Evolutionary conservation across 345 rosid genomes (phyloP).

Genomic region (Trapa bicornis): DNA sequence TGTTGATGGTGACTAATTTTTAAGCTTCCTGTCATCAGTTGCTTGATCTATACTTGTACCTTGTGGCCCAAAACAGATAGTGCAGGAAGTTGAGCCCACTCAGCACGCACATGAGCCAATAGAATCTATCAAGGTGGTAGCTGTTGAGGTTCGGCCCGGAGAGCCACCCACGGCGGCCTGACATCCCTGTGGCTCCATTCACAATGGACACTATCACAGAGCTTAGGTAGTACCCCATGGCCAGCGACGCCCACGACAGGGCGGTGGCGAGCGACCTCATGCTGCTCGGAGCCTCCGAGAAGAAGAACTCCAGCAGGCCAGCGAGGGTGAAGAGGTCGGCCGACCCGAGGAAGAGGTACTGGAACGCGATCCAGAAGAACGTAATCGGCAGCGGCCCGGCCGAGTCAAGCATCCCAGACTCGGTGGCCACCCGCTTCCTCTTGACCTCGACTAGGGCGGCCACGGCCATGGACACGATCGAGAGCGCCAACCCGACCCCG

Average conservation of each 20-base stretch:
- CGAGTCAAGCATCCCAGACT: not conserved
- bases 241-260: constrained; percentile 18
- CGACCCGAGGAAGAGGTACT: constrained; percentile 20
- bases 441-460: constrained; percentile 20
- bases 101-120: constrained; percentile 28
- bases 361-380: constrained; percentile 21
- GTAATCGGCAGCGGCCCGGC: constrained; percentile 12
- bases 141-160: constrained; percentile 19
- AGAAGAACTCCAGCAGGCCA: constrained; percentile 25
- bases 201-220: constrained; percentile 20
- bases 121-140: constrained; percentile 22
- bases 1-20: not conserved
- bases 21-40: not conserved
- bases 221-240: constrained; percentile 24
- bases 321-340: constrained; percentile 21
- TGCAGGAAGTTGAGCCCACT: constrained; percentile 17
- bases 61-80: constrained; percentile 18
- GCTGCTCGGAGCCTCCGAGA: constrained; percentile 19
- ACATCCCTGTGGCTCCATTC: constrained; percentile 13
- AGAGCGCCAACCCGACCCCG: constrained; percentile 19
- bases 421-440: constrained; percentile 10
- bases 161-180: constrained; percentile 18
- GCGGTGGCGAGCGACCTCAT: constrained; percentile 24
- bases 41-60: constrained; percentile 16
- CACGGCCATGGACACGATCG: constrained; percentile 17